Conservation (phyloP, 495 filamentous ascomycete species). For the Cetradonia linearis region DNA sequence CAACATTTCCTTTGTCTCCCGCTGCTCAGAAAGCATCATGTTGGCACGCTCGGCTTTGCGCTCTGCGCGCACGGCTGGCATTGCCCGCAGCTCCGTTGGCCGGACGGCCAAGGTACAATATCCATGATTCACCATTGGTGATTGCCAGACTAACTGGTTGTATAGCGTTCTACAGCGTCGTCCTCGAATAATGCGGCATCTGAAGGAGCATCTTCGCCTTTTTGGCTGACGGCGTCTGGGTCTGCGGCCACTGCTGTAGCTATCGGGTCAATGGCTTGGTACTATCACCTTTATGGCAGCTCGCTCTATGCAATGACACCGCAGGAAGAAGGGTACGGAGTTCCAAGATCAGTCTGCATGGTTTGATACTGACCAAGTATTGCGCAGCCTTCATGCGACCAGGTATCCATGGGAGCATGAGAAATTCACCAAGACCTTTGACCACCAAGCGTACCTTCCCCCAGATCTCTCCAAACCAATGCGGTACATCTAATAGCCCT, state of each 20-base stretch:
- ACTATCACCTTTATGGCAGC: conserved; percentile 88
- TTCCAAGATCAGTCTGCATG: neutral
- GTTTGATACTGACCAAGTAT: neutral
- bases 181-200: conserved; percentile 38
- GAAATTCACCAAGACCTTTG: conserved; percentile 86
- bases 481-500: neutral
- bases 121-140: conserved; percentile 25
- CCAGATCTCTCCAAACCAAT: neutral
- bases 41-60: conserved; percentile 77
- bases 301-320: conserved; percentile 76
- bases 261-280: conserved; percentile 83
- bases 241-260: conserved; percentile 74
- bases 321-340: conserved; percentile 86
- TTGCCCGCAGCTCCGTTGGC: conserved; percentile 44
- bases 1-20: conserved; percentile 15
- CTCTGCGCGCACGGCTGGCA: conserved; percentile 65
- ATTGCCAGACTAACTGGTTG: conserved; percentile 24
- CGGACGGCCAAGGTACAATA: conserved; percentile 41
- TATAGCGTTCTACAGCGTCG: conserved; percentile 26
- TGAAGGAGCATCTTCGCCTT: conserved; percentile 42
- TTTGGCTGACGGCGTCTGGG: conserved; percentile 65
- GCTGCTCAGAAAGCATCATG: conserved; percentile 45
- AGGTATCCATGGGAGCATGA: conserved; percentile 93
- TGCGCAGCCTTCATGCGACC: conserved; percentile 71
- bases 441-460: conserved; percentile 78